Evolutionary conservation across 805 yeast species (phyloP).

Genomic region (Hanseniaspora meyeri): DNA sequence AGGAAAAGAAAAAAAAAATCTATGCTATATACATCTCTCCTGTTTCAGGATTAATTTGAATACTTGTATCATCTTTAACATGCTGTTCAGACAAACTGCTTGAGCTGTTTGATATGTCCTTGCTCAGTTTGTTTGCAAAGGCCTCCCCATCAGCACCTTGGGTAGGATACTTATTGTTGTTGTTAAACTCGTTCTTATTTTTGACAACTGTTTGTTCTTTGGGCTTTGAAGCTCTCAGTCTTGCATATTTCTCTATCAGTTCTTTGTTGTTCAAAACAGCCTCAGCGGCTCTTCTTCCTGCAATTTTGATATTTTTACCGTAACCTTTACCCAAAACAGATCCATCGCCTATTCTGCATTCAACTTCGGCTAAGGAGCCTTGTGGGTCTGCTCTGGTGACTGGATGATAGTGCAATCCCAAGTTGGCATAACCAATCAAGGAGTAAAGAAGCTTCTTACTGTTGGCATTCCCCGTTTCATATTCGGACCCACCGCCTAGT

Average conservation of each 20-base stretch:
- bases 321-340: conserved; percentile 55
- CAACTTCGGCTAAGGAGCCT: conserved; percentile 42
- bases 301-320: conserved; percentile 59
- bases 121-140: neutral
- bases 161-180: neutral
- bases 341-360: conserved; percentile 53
- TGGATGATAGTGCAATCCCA: conserved; percentile 48
- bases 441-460: conserved; percentile 75
- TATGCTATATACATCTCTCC: conserved; percentile 9
- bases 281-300: conserved; percentile 80
- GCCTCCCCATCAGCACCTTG: neutral
- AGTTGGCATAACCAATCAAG: conserved; percentile 60
- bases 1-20: neutral
- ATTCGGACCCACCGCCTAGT: conserved; percentile 22
- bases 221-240: conserved; percentile 42
- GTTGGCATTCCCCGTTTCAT: conserved; percentile 36
- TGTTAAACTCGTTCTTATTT: conserved; percentile 7
- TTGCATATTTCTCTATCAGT: conserved; percentile 51
- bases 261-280: conserved; percentile 50
- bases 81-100: neutral
- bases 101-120: neutral
- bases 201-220: conserved; percentile 28
- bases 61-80: neutral
- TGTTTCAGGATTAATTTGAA: conserved; percentile 6
- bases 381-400: conserved; percentile 28